Base-by-base conservation (phyloP, 2,329 filamentous ascomycete genomes). In the Tolypocladium amazonense region DNA sequence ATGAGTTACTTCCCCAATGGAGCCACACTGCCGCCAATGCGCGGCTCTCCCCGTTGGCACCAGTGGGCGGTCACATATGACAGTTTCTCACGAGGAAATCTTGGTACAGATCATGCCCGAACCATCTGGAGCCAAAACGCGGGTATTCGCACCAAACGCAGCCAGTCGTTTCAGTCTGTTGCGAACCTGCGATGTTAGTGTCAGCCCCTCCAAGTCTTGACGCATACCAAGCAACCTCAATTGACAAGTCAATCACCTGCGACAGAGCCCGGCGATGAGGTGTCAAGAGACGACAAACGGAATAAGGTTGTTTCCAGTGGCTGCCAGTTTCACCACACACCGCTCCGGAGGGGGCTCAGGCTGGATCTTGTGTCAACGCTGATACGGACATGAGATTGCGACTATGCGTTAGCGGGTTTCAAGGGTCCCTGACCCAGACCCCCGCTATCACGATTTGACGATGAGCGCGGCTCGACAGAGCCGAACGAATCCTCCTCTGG, bases 321-420 rank as follows among this genome's bases (percentile, higher is more conserved):
- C 37, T 37, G 35, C 23, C 30, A 56, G 59, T 62, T 65, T 63
- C 62, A 60, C 61, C 60, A 59, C 35, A 37, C 52, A 33, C 18
- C 1, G 30, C 33, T 37, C 23, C 38, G 47, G 52, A 43, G 54
- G 41, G 58, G 56, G 47, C 54, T 27, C 38, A 25, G 33, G 52
- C 52, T 58, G 52, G 39, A 56, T 58, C 47, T 65, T 57, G 61
- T 50, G 59, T 62, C 62, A 73, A 74, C 70, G 69, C 73, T 79
- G 78, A 78, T 71, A 78, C 76, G 67, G 63, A 71, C 68, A 70
- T 76, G 77, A 81, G 76, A 77, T 79, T 78, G 72, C 71, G 67
- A 73, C 74, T 73, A 71, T 70, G 66, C 68, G 66, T 74, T 79
- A 78, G 77, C 75, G 76, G 75, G 80, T 83, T 83, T 83, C 77